Evolutionary conservation across 352 stramenopile genomes (phyloP).

Genomic region (Plasmopara viticola): DNA sequence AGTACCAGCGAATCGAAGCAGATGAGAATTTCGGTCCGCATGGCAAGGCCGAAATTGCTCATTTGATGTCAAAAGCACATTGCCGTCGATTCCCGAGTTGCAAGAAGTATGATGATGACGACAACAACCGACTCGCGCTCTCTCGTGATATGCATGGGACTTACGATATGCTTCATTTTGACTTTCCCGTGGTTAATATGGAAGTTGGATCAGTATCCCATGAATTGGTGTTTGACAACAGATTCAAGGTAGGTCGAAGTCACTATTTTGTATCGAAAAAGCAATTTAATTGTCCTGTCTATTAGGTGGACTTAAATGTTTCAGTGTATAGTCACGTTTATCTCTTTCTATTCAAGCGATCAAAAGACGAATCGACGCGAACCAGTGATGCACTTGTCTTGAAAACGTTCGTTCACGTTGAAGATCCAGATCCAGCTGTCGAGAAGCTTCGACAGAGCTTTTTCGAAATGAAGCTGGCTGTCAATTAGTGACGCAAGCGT

Average conservation of each 20-base stretch:
- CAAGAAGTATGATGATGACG: not conserved
- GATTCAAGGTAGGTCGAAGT: not conserved
- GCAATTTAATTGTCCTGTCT: no score
- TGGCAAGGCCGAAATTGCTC: conserved; percentile 1
- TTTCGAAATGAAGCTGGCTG: not conserved
- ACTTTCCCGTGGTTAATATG: not conserved
- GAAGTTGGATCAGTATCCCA: not conserved
- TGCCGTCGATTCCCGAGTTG: not conserved
- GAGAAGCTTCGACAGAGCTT: not conserved
- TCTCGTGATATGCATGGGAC: not conserved
- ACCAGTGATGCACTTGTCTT: not conserved
- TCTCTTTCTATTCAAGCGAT: not conserved
- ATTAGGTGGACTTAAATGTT: no score
- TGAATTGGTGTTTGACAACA: not conserved
- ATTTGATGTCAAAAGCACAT: not conserved
- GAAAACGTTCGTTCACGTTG: conserved; percentile 1
- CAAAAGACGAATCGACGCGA: not conserved
- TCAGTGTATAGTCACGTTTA: no score
- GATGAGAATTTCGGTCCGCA: not conserved
- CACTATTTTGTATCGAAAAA: no score
- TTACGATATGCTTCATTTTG: not conserved
- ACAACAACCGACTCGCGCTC: not conserved
- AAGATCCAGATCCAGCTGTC: not conserved
- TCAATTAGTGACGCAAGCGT: not conserved
- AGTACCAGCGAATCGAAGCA: conserved; percentile 2